Percentiles rank a stretch among this genome's conserved stretches.
phyloP scores from a whole-genome alignment of 495 filamentous ascomycete species.

The Oleoguttula mirabilis region DNA sequence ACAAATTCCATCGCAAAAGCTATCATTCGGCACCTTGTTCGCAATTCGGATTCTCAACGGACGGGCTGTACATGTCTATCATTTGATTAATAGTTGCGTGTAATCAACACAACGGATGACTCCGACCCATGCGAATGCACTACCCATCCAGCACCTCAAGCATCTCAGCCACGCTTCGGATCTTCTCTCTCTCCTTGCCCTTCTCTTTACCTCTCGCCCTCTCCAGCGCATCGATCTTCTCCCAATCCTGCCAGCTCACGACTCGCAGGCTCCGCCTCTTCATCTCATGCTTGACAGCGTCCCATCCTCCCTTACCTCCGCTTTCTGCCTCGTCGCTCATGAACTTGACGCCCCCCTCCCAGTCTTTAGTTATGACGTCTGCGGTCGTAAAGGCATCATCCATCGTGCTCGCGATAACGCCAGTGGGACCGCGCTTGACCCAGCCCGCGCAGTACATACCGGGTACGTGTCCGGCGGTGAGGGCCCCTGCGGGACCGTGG shows the following conservation, averaged over 20 bases:
- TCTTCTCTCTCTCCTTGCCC: constrained; percentile 81
- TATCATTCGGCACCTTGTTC: no score
- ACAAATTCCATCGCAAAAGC: no score
- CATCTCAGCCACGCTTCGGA: constrained; percentile 69
- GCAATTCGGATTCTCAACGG: no score
- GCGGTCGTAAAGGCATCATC: constrained; percentile 84
- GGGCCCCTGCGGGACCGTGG: constrained; percentile 21
- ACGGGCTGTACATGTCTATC: no score
- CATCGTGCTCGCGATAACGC: constrained; percentile 95
- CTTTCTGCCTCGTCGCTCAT: constrained; percentile 20
- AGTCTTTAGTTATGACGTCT: constrained; percentile 66
- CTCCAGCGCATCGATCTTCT: constrained; percentile 70
- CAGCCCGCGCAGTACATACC: constrained; percentile 91
- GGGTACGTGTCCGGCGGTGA: constrained; percentile 40
- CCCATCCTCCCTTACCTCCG: constrained; percentile 56
- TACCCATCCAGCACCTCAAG: constrained; percentile 43
- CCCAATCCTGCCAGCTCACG: constrained; percentile 75
- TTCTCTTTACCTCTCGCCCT: constrained; percentile 46
- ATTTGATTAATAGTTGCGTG: no score
- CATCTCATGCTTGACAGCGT: constrained; percentile 48
- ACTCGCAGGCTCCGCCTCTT: constrained; percentile 42
- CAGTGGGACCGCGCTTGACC: constrained; percentile 91
- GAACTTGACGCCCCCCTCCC: constrained; percentile 33
- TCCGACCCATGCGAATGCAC: no score
- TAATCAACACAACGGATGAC: no score